These are phyloP conservation scores for Blumeria graminis DNA, from an alignment of 2,329 filamentous ascomycete genomes.

Conservation along the genomic window DNA sequence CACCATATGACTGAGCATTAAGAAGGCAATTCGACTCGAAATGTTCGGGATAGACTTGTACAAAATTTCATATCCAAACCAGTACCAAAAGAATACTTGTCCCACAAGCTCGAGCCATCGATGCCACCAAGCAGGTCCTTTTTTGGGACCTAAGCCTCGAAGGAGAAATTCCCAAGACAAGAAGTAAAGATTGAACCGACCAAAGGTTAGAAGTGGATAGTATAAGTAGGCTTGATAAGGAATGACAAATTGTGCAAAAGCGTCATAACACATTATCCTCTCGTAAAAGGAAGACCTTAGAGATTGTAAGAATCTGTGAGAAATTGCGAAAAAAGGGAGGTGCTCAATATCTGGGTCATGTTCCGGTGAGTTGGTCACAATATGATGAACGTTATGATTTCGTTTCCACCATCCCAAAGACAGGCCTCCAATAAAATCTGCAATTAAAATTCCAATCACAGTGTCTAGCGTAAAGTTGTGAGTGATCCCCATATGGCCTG, in stretches of 20 bases:
- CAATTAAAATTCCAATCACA: conserved; percentile 70
- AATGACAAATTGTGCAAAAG: conserved; percentile 42
- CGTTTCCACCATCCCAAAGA: conserved; percentile 94
- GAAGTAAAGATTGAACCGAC: conserved; percentile 68
- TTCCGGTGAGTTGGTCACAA: conserved; percentile 84
- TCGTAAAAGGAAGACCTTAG: conserved; percentile 68
- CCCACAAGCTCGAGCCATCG: conserved; percentile 56
- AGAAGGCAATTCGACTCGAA: conserved; percentile 44
- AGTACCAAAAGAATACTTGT: conserved; percentile 60
- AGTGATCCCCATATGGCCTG: conserved; percentile 92
- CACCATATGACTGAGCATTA: conserved; percentile 59
- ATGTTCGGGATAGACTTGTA: conserved; percentile 48
- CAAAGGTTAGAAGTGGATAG: conserved; percentile 58
- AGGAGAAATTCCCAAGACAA: conserved; percentile 61
- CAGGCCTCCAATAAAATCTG: conserved; percentile 70
- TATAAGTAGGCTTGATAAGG: conserved; percentile 62
- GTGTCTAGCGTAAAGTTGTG: conserved; percentile 69
- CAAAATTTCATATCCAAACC: conserved; percentile 65
- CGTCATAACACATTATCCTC: conserved; percentile 54
- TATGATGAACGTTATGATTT: conserved; percentile 90
- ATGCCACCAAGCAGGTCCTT: conserved; percentile 64
- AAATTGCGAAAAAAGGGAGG: conserved; percentile 70
- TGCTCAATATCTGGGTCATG: conserved; percentile 92
- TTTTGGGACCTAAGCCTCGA: conserved; percentile 41
- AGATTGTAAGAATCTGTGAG: conserved; percentile 51